These are phyloP conservation scores for Pythium coloratum DNA, from an alignment of 352 stramenopile genomes.

Conservation along the genomic window DNA sequence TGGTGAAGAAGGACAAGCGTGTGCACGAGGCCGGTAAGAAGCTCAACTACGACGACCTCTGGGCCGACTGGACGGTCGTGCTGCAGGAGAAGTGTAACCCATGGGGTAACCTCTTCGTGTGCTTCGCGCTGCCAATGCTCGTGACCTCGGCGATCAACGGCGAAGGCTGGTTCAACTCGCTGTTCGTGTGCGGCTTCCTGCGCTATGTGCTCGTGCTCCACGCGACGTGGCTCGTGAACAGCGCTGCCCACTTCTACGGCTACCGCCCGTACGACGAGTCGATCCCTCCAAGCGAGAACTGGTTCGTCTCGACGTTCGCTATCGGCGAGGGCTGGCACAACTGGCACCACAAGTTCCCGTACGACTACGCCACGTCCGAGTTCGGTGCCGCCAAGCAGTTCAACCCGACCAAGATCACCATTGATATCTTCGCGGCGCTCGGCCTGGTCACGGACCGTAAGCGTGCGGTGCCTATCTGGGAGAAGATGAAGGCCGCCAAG, in stretches of 20 bases:
- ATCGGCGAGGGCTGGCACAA: constrained; percentile 99
- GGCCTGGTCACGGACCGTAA: constrained; percentile 95
- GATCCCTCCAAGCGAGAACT: constrained; percentile 94
- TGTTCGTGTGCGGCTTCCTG: constrained; percentile 95
- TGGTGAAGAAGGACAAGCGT: constrained; percentile 96
- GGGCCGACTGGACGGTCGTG: constrained; percentile 94
- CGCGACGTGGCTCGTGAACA: constrained; percentile 99
- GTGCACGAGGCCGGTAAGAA: constrained; percentile 91
- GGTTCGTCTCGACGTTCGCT: constrained; percentile 93
- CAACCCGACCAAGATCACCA: constrained; percentile 98
- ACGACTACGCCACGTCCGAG: constrained; percentile 98
- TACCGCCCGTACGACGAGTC: constrained; percentile 96
- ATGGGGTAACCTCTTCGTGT: constrained; percentile 98
- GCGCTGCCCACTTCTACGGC: constrained; percentile 96
- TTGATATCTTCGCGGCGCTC: constrained; percentile 91
- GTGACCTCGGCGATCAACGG: constrained; percentile 84
- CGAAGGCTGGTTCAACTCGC: constrained; percentile 95
- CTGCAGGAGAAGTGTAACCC: constrained; percentile 97
- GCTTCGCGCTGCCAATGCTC: constrained; percentile 95
- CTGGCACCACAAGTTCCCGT: constrained; percentile 99
- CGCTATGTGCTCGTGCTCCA: constrained; percentile 95
- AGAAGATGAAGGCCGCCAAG: constrained; percentile 80
- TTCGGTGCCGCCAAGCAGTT: constrained; percentile 96
- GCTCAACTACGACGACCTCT: constrained; percentile 97
- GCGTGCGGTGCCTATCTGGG: constrained; percentile 93